These are phyloP conservation scores for Boletus sp. DNA, from an alignment of 1,284 basidiomycete species.

Conservation along the genomic window DNA sequence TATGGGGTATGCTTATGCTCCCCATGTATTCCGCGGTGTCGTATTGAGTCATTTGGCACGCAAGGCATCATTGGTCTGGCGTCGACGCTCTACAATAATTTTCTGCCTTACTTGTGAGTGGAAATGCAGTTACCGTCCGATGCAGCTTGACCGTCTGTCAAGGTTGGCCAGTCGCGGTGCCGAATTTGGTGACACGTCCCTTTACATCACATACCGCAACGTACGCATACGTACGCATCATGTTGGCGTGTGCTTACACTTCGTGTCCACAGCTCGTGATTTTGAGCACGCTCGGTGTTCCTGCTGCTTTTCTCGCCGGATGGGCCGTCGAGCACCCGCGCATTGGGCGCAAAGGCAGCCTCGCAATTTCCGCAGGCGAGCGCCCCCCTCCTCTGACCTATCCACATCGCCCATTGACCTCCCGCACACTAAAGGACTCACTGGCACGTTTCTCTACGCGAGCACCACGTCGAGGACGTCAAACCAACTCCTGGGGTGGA, in stretches of 20 bases:
- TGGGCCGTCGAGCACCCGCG: slow-evolving; percentile 59
- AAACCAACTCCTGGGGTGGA: slow-evolving; percentile 65
- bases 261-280: slow-evolving; percentile 46
- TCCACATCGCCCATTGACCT: slow-evolving; percentile 28
- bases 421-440: slow-evolving; percentile 44
- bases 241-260: neutral
- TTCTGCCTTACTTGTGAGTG: slow-evolving; percentile 48
- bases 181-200: slow-evolving; percentile 45
- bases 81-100: slow-evolving; percentile 59
- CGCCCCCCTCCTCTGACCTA: neutral
- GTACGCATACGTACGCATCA: slow-evolving; percentile 27
- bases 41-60: neutral
- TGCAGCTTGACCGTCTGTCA: slow-evolving; percentile 4
- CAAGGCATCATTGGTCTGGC: slow-evolving; percentile 58
- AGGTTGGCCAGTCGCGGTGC: slow-evolving; percentile 47
- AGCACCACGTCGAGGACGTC: slow-evolving; percentile 64
- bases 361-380: slow-evolving; percentile 52
- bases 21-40: neutral
- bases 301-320: slow-evolving; percentile 61
- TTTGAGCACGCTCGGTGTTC: slow-evolving; percentile 61
- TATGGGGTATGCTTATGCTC: slow-evolving; percentile 45
- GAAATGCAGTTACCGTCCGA: neutral
- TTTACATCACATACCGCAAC: slow-evolving; percentile 51
- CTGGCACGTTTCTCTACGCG: slow-evolving; percentile 65
- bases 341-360: slow-evolving; percentile 61